phyloP scores from a whole-genome alignment of 2,329 filamentous ascomycete genomes.

The Trichoderma hamatum region DNA sequence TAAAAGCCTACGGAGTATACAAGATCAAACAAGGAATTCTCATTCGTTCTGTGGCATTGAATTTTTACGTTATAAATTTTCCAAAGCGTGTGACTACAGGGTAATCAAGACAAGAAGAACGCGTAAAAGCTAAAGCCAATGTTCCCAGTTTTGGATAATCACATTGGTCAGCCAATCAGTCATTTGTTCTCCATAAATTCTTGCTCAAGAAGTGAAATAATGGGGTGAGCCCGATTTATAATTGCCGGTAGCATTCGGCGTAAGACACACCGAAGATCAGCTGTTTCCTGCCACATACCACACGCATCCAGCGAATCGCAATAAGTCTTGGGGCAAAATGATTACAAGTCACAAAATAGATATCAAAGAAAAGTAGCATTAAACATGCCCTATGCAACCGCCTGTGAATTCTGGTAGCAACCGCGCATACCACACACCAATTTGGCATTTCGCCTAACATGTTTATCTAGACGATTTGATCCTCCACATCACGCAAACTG shows the following conservation, averaged over 20 bases:
- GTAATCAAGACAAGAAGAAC: not conserved
- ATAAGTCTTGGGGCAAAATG: not conserved
- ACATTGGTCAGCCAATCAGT: not conserved
- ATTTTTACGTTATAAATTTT: no score
- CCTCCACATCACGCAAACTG: not conserved
- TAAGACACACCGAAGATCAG: not conserved
- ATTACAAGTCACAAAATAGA: constrained; percentile 2
- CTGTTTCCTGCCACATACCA: not conserved
- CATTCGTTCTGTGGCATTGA: not conserved
- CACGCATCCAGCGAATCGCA: not conserved
- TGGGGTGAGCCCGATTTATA: not conserved
- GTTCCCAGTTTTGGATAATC: not conserved
- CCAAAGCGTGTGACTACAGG: not conserved
- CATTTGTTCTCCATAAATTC: not conserved
- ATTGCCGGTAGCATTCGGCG: not conserved
- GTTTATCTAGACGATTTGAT: not conserved
- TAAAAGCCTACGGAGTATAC: not conserved
- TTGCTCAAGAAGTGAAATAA: not conserved
- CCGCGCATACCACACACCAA: not conserved
- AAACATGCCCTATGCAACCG: not conserved
- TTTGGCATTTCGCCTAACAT: not conserved
- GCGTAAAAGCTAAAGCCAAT: not conserved
- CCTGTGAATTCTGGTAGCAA: not conserved
- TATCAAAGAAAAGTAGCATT: not conserved
- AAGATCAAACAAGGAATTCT: not conserved